phyloP scores from a whole-genome alignment of 371 early-diverging fungal genomes.

The Entomophthora muscae region DNA sequence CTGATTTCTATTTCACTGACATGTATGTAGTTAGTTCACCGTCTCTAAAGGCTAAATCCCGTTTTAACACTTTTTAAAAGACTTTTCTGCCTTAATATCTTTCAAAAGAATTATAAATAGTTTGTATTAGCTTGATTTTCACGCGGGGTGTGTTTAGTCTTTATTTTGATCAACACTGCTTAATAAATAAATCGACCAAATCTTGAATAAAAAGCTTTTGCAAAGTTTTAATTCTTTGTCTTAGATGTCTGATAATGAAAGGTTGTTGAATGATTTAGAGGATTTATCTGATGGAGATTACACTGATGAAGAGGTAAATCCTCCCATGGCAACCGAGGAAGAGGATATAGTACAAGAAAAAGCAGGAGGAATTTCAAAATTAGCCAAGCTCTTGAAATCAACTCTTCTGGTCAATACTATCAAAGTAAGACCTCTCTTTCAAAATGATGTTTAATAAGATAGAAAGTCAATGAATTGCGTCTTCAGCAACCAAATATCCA shows the following conservation, averaged over 20 bases:
- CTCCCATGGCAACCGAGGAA: background rate
- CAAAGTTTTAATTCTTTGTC: no score
- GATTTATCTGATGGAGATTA: background rate
- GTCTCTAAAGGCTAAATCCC: no score
- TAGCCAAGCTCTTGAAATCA: background rate
- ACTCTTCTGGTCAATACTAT: background rate
- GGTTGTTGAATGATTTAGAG: background rate
- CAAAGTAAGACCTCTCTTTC: constrained; percentile 10
- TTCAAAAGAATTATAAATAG: no score
- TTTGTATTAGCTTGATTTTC: no score
- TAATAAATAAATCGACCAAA: no score
- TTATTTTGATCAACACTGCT: no score
- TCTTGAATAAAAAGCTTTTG: no score
- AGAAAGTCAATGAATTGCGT: background rate
- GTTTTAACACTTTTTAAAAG: no score
- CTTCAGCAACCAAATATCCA: background rate
- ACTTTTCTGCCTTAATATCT: no score
- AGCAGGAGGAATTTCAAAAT: background rate
- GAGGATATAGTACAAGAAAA: background rate
- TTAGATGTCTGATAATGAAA: background rate
- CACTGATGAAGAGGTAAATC: background rate
- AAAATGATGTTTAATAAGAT: background rate
- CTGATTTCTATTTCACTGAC: no score
- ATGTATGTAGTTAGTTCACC: no score
- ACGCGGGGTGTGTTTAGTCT: no score